A percentile compares a stretch with the other conserved stretches of the same genome.
Conservation (phyloP, 345 rosid genomes). For the Dovyalis caffra region DNA sequence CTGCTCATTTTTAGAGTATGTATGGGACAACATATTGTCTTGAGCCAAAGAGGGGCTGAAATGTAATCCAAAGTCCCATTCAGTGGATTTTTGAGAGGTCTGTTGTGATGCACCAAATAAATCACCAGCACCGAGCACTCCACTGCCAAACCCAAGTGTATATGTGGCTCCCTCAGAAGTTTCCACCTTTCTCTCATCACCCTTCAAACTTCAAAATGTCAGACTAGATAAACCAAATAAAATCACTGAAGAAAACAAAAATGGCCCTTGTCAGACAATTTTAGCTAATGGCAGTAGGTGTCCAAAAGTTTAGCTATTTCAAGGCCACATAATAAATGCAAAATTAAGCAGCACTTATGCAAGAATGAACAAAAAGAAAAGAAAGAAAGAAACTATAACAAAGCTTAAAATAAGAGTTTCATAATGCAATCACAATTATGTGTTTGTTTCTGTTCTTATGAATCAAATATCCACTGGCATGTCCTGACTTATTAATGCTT, state of each 20-base stretch:
- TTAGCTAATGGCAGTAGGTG: background rate
- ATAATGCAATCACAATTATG: background rate
- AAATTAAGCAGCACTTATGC: background rate
- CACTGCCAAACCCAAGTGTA: constrained; percentile 24
- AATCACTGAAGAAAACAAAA: constrained; percentile 4
- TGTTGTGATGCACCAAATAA: constrained; percentile 20
- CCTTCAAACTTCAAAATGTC: constrained; percentile 33
- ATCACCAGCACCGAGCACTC: constrained; percentile 11
- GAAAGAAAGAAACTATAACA: background rate
- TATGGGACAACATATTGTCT: constrained; percentile 12
- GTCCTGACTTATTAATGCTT: background rate
- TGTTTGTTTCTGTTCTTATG: background rate
- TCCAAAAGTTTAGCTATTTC: background rate
- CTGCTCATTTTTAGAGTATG: constrained; percentile 20
- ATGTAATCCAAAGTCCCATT: constrained; percentile 41
- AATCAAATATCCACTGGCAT: background rate
- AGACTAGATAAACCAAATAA: constrained; percentile 19
- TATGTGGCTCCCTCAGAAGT: constrained; percentile 11
- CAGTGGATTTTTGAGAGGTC: constrained; percentile 29
- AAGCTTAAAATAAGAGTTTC: background rate
- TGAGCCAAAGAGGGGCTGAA: constrained; percentile 22
- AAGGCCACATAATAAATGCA: background rate
- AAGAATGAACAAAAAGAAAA: background rate
- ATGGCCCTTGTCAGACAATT: background rate
- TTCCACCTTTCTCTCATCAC: constrained; percentile 19